Percentiles rank a stretch among this genome's conserved stretches.
Evolutionary conservation across 768 basidiomycete genomes (phyloP).

Genomic region (Saitozyma podzolica): DNA sequence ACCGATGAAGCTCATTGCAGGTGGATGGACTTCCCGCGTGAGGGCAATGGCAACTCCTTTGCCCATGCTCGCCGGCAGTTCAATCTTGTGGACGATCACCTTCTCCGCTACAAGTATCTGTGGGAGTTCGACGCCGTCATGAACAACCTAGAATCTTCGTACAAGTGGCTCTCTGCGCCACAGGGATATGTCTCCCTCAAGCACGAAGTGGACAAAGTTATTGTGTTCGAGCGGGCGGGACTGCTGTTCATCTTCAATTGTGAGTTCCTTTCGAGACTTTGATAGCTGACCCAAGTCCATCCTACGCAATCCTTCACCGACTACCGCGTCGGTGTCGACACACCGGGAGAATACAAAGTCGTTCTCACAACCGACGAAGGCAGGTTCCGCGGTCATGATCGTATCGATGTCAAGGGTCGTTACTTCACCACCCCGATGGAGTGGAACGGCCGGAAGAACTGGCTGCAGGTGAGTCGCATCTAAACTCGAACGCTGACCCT

Average conservation of each 20-base stretch:
- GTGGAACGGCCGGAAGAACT: slow-evolving; percentile 94
- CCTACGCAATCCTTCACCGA: slow-evolving; percentile 85
- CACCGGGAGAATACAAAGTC: slow-evolving; percentile 77
- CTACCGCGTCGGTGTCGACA: slow-evolving; percentile 88
- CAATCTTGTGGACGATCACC: slow-evolving; percentile 82
- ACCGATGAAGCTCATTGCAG: slow-evolving; percentile 4
- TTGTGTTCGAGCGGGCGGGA: slow-evolving; percentile 91
- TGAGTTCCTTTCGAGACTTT: slow-evolving; percentile 13
- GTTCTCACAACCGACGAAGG: slow-evolving; percentile 82
- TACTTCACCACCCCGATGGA: slow-evolving; percentile 80
- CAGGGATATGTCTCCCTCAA: slow-evolving; percentile 95
- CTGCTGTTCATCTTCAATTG: slow-evolving; percentile 95
- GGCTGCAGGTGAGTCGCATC: slow-evolving; percentile 65
- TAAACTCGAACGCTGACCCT: not conserved
- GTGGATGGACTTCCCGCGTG: slow-evolving; percentile 99
- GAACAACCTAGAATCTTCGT: slow-evolving; percentile 79
- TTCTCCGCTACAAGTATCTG: slow-evolving; percentile 89
- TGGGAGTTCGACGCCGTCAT: slow-evolving; percentile 91
- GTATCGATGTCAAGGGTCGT: slow-evolving; percentile 64
- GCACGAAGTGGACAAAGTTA: slow-evolving; percentile 85
- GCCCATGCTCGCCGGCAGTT: slow-evolving; percentile 96
- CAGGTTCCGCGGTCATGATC: slow-evolving; percentile 84
- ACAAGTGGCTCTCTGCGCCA: slow-evolving; percentile 78
- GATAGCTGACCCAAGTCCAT: slow-evolving; percentile 60
- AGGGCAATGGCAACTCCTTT: slow-evolving; percentile 93